Evolutionary conservation across 352 stramenopile species (phyloP).

Genomic region (Phytophthora ramorum): DNA sequence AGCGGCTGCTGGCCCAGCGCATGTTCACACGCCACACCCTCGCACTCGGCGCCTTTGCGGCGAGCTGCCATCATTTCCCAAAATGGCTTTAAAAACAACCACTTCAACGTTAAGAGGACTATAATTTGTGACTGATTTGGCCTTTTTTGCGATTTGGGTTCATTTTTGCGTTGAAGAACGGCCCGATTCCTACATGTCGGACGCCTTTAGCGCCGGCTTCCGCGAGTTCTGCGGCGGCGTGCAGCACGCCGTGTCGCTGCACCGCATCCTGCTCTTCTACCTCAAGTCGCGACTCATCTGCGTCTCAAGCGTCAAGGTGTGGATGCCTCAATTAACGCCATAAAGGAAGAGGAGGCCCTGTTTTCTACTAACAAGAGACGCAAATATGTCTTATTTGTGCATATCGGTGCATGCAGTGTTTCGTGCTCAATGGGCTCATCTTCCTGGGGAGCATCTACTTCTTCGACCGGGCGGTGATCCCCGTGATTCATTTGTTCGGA

Average conservation of each 20-base stretch:
- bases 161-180: neutral
- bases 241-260: conserved; percentile 87
- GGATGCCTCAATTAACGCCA: neutral
- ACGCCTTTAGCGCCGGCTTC: conserved; percentile 70
- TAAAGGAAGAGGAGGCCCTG: neutral
- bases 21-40: conserved; percentile 72
- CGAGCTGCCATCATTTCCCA: conserved; percentile 22
- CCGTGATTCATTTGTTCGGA: conserved; percentile 89
- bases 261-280: conserved; percentile 89
- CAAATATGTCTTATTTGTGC: conserved; percentile 1
- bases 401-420: conserved; percentile 50
- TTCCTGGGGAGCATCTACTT: conserved; percentile 92
- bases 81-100: conserved; percentile 29
- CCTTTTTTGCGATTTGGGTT: neutral
- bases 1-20: conserved; percentile 66
- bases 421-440: conserved; percentile 90
- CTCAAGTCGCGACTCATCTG: conserved; percentile 87
- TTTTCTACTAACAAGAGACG: neutral
- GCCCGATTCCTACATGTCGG: conserved; percentile 31
- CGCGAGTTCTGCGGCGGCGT: conserved; percentile 86
- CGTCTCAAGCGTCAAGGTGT: conserved; percentile 82
- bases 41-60: conserved; percentile 57
- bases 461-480: conserved; percentile 85
- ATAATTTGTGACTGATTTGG: neutral
- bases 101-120: neutral